These are phyloP conservation scores for Brettanomyces bruxellensis DNA, from an alignment of 805 yeast genomes.

Conservation along the genomic window DNA sequence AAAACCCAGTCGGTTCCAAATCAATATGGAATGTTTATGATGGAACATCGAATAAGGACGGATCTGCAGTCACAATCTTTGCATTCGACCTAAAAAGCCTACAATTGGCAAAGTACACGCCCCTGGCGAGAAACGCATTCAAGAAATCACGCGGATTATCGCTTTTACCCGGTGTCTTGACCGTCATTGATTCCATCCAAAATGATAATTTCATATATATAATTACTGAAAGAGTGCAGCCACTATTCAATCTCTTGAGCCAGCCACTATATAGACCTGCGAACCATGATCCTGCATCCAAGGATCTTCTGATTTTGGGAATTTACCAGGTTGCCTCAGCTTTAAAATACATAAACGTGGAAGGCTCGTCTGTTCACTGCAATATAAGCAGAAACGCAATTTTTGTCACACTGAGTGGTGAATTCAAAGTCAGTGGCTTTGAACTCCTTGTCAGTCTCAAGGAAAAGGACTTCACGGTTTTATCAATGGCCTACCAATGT, in stretches of 20 bases:
- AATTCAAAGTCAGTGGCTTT: slow-evolving; percentile 79
- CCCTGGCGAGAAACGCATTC: slow-evolving; percentile 36
- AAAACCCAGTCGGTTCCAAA: slow-evolving; percentile 19
- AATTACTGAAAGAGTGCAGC: slow-evolving; percentile 59
- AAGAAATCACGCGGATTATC: slow-evolving; percentile 46
- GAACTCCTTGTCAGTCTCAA: slow-evolving; percentile 51
- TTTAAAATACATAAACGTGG: slow-evolving; percentile 47
- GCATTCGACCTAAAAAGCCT: slow-evolving; percentile 45
- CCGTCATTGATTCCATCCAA: slow-evolving; percentile 55
- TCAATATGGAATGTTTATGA: slow-evolving; percentile 57
- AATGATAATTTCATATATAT: slow-evolving; percentile 48
- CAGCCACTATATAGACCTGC: slow-evolving; percentile 13
- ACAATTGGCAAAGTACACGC: slow-evolving; percentile 19
- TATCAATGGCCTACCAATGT: slow-evolving; percentile 17
- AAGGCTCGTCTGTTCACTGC: slow-evolving; percentile 55
- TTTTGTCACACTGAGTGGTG: slow-evolving; percentile 61
- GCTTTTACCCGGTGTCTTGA: slow-evolving; percentile 58
- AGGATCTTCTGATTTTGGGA: slow-evolving; percentile 41
- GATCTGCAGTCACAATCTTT: slow-evolving; percentile 52
- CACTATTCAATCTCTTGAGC: slow-evolving; percentile 34
- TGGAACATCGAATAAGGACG: slow-evolving; percentile 47
- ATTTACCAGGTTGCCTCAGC: slow-evolving; percentile 46
- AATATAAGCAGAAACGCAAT: slow-evolving; percentile 48
- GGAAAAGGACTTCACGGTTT: slow-evolving; percentile 27
- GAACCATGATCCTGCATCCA: slow-evolving; percentile 9